Evolutionary conservation across 1,284 basidiomycete genomes (phyloP).

Genomic region (Puccinia hordei): DNA sequence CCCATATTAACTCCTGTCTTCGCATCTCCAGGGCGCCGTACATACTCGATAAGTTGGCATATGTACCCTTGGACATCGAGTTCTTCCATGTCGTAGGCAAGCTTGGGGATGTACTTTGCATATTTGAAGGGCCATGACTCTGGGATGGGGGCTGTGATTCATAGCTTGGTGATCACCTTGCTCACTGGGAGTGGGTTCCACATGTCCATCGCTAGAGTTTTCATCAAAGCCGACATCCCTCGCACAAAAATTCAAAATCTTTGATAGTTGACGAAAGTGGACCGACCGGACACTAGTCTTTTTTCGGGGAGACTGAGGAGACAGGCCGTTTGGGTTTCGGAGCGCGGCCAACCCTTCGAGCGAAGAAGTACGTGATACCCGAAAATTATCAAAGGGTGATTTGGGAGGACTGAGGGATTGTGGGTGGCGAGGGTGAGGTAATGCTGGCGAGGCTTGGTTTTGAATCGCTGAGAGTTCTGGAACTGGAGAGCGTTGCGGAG

Average conservation of each 20-base stretch:
- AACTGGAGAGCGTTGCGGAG: background rate
- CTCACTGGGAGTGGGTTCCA: background rate
- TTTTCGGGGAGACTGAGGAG: conserved; percentile 2
- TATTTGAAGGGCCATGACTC: background rate
- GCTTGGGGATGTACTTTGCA: background rate
- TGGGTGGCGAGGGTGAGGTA: background rate
- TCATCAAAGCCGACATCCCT: conserved; percentile 22
- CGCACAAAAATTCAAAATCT: conserved; percentile 36
- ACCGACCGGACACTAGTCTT: conserved; percentile 30
- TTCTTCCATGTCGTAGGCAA: conserved; percentile 34
- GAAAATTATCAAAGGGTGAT: background rate
- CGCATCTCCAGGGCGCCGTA: conserved; percentile 65
- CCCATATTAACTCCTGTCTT: conserved; percentile 71
- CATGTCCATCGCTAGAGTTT: background rate
- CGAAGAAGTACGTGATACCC: conserved; percentile 30
- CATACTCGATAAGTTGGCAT: conserved; percentile 60
- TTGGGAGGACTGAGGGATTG: background rate
- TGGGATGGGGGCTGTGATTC: background rate
- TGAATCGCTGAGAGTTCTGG: background rate
- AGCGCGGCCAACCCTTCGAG: conserved; percentile 40
- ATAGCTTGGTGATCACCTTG: background rate
- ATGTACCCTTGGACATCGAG: conserved; percentile 52
- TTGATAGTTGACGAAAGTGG: conserved; percentile 36
- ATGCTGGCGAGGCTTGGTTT: background rate
- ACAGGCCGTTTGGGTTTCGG: conserved; percentile 11